Conservation (phyloP, 352 stramenopile species). For the Phytophthora syringae region DNA sequence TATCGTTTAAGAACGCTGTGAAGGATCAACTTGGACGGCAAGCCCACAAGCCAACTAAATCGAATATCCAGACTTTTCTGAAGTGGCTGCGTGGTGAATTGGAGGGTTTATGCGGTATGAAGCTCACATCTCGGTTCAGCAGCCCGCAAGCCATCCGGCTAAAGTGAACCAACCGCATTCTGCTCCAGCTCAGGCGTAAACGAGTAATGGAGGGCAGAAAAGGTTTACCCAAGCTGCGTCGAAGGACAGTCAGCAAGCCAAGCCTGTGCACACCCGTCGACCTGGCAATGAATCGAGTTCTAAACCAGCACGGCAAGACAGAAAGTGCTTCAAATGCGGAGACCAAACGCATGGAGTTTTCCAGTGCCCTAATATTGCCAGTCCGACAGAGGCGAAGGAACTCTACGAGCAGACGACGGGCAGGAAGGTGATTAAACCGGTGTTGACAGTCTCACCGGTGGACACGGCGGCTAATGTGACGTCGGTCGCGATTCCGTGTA, state of each 20-base stretch:
- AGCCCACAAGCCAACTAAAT: not conserved
- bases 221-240: too few relatives aligned
- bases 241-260: too few relatives aligned
- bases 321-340: slow-evolving; percentile 13
- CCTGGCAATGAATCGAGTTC: too few relatives aligned
- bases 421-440: not conserved
- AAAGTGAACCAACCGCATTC: too few relatives aligned
- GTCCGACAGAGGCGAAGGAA: slow-evolving; percentile 9
- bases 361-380: slow-evolving; percentile 10
- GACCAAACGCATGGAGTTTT: slow-evolving; percentile 18
- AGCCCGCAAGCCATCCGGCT: too few relatives aligned
- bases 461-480: not conserved
- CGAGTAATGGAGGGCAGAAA: not conserved
- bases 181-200: not conserved
- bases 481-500: too few relatives aligned
- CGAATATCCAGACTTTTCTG: too few relatives aligned
- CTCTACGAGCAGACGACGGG: slow-evolving; percentile 1
- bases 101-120: slow-evolving; percentile 10
- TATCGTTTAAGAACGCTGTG: slow-evolving; percentile 3
- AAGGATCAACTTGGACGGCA: slow-evolving; percentile 14
- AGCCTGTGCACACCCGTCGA: too few relatives aligned
- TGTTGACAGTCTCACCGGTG: not conserved
- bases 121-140: slow-evolving; percentile 1
- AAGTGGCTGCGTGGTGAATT: slow-evolving; percentile 1
- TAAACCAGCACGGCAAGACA: not conserved